phyloP scores from a whole-genome alignment of 345 rosid genomes.

The Diplotaxis tenuifolia region DNA sequence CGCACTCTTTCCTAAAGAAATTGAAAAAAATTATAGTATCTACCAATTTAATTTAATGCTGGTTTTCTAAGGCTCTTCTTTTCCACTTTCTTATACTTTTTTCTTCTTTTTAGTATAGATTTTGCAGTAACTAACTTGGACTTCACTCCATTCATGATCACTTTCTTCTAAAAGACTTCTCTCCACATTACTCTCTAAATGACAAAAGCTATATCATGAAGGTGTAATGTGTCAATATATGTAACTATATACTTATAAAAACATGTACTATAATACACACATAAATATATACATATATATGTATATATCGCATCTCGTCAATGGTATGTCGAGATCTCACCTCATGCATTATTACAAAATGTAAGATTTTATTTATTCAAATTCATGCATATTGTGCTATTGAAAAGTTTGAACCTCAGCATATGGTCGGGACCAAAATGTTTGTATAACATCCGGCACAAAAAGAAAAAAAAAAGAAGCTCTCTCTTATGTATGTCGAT shows the following conservation, averaged over 20 bases:
- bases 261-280: background rate
- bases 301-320: background rate
- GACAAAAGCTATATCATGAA: constrained; percentile 20
- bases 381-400: background rate
- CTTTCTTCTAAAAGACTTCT: constrained; percentile 37
- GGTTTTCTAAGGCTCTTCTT: constrained; percentile 36
- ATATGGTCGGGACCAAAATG: constrained; percentile 33
- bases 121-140: constrained; percentile 37
- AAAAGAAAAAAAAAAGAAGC: constrained; percentile 8
- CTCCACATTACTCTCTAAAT: constrained; percentile 24
- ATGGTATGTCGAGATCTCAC: constrained; percentile 18
- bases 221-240: background rate
- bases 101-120: constrained; percentile 10
- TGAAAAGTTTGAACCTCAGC: background rate
- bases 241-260: background rate
- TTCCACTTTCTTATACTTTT: constrained; percentile 17
- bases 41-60: constrained; percentile 26
- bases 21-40: constrained; percentile 1
- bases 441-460: constrained; percentile 30
- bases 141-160: constrained; percentile 38
- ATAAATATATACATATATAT: background rate
- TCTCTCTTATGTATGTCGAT: constrained; percentile 11
- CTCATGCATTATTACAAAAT: constrained; percentile 17
- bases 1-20: constrained; percentile 25
- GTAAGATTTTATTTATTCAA: background rate